A percentile compares a stretch with the other conserved stretches of the same genome.
Conservation (phyloP, 2,329 filamentous ascomycete species). For the Neonectria neomacrospora region DNA sequence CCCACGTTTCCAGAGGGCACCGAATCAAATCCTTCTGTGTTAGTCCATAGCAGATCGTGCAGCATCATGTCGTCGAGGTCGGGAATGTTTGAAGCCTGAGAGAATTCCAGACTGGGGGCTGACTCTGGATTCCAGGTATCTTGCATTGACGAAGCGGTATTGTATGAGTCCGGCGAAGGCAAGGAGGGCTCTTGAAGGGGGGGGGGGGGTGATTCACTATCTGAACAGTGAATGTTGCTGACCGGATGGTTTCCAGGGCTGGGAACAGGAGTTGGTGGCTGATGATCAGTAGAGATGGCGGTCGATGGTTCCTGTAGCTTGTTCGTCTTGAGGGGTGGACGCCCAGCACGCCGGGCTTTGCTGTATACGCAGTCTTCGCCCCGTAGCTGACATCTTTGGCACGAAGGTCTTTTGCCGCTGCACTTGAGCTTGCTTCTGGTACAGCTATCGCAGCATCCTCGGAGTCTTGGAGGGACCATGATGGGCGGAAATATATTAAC, state of each 20-base stretch:
- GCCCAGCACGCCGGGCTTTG: conserved; percentile 13
- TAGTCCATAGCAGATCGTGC: conserved; percentile 13
- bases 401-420: conserved; percentile 11
- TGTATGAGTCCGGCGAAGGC: conserved; percentile 5
- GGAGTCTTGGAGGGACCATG: conserved; percentile 9
- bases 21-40: conserved; percentile 10
- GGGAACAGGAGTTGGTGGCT: conserved; percentile 6
- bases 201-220: not conserved
- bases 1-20: conserved; percentile 5
- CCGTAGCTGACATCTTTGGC: conserved; percentile 15
- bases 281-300: conserved; percentile 4
- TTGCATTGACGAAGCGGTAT: conserved; percentile 2
- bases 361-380: conserved; percentile 12
- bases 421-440: conserved; percentile 16
- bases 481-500: conserved; percentile 3
- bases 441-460: conserved; percentile 17
- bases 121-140: conserved; percentile 10
- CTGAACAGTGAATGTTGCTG: not conserved
- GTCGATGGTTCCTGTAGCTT: conserved; percentile 2
- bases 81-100: conserved; percentile 6
- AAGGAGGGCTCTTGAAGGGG: not conserved
- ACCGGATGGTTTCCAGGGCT: not conserved
- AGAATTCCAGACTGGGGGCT: conserved; percentile 9
- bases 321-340: conserved; percentile 5
- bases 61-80: conserved; percentile 12